These are phyloP conservation scores for Ilyonectria robusta DNA, from an alignment of 2,329 filamentous ascomycete genomes.

Conservation along the genomic window DNA sequence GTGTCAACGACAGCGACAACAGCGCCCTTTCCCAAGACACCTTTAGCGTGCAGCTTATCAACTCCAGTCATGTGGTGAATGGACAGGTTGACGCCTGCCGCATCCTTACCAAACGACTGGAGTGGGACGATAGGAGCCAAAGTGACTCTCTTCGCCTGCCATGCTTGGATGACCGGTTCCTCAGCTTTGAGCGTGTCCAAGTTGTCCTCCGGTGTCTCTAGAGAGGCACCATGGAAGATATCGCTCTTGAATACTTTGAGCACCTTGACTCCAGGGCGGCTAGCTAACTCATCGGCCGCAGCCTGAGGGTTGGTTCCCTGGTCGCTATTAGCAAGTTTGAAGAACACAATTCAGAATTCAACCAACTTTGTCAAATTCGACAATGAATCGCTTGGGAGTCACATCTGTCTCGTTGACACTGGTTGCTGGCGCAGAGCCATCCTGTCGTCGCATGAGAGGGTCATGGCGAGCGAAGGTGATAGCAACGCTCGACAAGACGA, in stretches of 20 bases:
- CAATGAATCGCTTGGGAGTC: slow-evolving; percentile 6
- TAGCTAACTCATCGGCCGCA: not conserved
- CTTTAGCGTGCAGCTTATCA: slow-evolving; percentile 8
- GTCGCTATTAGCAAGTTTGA: not conserved
- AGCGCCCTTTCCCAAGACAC: slow-evolving; percentile 6
- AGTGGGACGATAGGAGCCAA: not conserved
- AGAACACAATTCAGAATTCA: not conserved
- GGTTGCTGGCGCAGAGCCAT: not conserved
- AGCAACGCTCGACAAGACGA: slow-evolving; percentile 1
- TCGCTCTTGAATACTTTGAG: slow-evolving; percentile 8
- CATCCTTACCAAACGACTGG: slow-evolving; percentile 5
- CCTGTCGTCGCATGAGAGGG: not conserved
- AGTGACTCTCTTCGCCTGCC: slow-evolving; percentile 5
- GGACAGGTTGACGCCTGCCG: slow-evolving; percentile 14
- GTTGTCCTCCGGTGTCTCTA: slow-evolving; percentile 7
- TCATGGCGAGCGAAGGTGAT: not conserved
- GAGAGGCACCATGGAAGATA: slow-evolving; percentile 6
- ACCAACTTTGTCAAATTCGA: slow-evolving; percentile 1
- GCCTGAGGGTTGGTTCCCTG: not conserved
- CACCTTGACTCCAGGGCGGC: slow-evolving; percentile 1
- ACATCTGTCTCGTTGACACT: slow-evolving; percentile 2
- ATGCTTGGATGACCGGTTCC: slow-evolving; percentile 2
- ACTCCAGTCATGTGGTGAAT: slow-evolving; percentile 22
- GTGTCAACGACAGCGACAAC: slow-evolving; percentile 7
- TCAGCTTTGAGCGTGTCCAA: slow-evolving; percentile 1